Conservation (phyloP, 305 asterid species). For the Ilex paraguariensis region DNA sequence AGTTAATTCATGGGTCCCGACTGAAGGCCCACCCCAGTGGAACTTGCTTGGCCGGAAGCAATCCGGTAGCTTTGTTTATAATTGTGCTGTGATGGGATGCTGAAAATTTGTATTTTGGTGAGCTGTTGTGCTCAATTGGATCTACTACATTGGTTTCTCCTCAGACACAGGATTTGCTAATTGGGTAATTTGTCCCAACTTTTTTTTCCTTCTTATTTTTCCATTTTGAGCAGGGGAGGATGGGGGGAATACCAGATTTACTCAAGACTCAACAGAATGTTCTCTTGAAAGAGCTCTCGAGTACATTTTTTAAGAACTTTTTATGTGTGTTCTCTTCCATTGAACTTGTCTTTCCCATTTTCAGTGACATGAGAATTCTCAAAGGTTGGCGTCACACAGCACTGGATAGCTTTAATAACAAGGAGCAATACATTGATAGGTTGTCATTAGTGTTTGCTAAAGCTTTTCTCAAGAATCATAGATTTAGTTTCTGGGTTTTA, state of each 20-base stretch:
- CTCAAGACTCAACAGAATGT: conserved; percentile 52
- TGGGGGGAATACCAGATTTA: conserved; percentile 38
- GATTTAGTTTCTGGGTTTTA: conserved; percentile 20
- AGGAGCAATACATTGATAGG: conserved; percentile 24
- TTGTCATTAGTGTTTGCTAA: conserved; percentile 14
- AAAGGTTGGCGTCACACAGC: conserved; percentile 21
- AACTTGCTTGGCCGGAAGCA: conserved; percentile 61
- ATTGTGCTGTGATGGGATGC: conserved; percentile 93
- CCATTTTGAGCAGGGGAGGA: conserved; percentile 35
- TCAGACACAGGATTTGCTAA: conserved; percentile 48
- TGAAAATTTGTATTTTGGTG: conserved; percentile 27
- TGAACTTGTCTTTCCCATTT: conserved; percentile 27
- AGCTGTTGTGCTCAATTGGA: conserved; percentile 20
- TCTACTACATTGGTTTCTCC: conserved; percentile 31
- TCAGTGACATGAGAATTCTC: conserved; percentile 36
- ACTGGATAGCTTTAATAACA: conserved; percentile 42
- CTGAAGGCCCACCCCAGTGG: conserved; percentile 82
- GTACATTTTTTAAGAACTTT: conserved; percentile 26
- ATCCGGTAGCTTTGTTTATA: conserved; percentile 76
- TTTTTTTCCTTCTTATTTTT: conserved; percentile 25
- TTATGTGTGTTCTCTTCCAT: conserved; percentile 32
- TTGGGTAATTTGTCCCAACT: conserved; percentile 58
- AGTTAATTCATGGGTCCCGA: conserved; percentile 77
- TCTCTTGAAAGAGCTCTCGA: conserved; percentile 42
- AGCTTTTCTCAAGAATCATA: conserved; percentile 17